phyloP scores from a whole-genome alignment of 768 basidiomycete species.

The Strobilomyces echinocephalus region DNA sequence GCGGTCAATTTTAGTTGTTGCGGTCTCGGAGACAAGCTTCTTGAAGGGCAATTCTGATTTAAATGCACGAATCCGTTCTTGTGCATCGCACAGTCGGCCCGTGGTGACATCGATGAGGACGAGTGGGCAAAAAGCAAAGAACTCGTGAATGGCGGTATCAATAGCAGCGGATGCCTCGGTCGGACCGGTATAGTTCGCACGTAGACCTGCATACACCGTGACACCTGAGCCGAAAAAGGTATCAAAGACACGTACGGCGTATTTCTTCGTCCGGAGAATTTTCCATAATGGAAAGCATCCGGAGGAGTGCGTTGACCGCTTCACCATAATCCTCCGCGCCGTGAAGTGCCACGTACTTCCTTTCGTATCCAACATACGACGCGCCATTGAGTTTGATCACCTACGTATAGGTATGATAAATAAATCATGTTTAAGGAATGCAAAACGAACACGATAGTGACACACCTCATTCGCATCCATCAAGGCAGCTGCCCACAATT shows the following conservation, averaged over 20 bases:
- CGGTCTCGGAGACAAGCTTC: too few relatives aligned
- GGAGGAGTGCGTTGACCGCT: background rate
- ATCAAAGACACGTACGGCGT: background rate
- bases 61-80: background rate
- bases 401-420: background rate
- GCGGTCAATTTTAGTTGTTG: too few relatives aligned
- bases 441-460: too few relatives aligned
- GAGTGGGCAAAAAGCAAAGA: too few relatives aligned
- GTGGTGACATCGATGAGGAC: too few relatives aligned
- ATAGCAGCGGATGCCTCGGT: background rate
- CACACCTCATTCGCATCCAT: background rate
- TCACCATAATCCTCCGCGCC: background rate
- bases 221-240: background rate
- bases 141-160: background rate
- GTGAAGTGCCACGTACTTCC: background rate
- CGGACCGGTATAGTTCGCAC: background rate
- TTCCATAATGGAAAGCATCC: too few relatives aligned
- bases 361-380: background rate
- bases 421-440: too few relatives aligned
- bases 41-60: background rate
- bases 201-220: too few relatives aligned
- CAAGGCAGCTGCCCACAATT: too few relatives aligned
- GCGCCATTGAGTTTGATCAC: background rate
- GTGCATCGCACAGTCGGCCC: too few relatives aligned
- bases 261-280: too few relatives aligned